These are phyloP conservation scores for Moniliella sp. DNA, from an alignment of 1,284 basidiomycete species.

Conservation along the genomic window DNA sequence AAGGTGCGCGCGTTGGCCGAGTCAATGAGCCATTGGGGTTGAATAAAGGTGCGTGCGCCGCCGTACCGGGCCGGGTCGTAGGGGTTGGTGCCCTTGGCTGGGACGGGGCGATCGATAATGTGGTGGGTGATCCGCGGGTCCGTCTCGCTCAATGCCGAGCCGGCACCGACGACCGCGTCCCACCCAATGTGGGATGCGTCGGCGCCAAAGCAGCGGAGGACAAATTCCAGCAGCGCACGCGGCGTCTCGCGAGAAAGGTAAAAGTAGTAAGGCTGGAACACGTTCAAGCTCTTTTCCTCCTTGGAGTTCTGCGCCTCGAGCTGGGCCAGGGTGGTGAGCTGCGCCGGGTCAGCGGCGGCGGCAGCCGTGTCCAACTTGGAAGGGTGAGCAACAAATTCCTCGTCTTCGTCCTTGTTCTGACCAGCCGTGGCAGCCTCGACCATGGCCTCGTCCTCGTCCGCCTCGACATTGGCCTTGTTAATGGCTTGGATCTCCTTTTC, in stretches of 20 bases:
- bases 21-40: conserved; percentile 96
- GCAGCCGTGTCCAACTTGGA: conserved; percentile 42
- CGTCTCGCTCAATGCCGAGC: conserved; percentile 50
- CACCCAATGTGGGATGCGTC: conserved; percentile 55
- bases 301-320: conserved; percentile 19
- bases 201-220: conserved; percentile 66
- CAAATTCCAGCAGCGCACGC: conserved; percentile 76
- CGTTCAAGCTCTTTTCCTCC: conserved; percentile 14
- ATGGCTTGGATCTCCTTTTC: conserved; percentile 40
- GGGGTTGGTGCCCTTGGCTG: conserved; percentile 1
- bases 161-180: conserved; percentile 56
- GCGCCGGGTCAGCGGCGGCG: conserved; percentile 33
- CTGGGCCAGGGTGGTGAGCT: conserved; percentile 58
- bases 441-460: conserved; percentile 11
- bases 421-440: conserved; percentile 4
- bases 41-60: conserved; percentile 59
- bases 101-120: conserved; percentile 65
- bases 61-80: conserved; percentile 44
- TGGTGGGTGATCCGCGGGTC: conserved; percentile 68
- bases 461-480: conserved; percentile 13
- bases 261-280: conserved; percentile 74
- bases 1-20: conserved; percentile 71
- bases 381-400: conserved; percentile 32
- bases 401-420: conserved; percentile 7
- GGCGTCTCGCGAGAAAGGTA: conserved; percentile 87